Evolutionary conservation across 306 rosid species (phyloP).

Genomic region (Crataegus laevigata): DNA sequence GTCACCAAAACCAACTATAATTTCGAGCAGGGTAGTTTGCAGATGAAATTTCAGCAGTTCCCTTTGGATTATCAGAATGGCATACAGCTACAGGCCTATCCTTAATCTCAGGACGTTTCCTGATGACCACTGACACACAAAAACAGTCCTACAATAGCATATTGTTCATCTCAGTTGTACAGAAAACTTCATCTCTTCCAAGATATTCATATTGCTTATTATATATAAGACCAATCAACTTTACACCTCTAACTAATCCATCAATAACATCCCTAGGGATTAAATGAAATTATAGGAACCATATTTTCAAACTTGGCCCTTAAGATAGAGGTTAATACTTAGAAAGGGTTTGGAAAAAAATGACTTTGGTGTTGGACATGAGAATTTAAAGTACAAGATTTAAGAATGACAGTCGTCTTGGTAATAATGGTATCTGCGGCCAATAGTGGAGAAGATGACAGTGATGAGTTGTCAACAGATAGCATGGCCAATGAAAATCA

Average conservation of each 20-base stretch:
- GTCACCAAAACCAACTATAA: slow-evolving; percentile 53
- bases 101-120: slow-evolving; percentile 52
- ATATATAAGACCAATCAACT: neutral
- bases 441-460: neutral
- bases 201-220: slow-evolving; percentile 1
- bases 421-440: too few relatives aligned
- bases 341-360: neutral
- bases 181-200: slow-evolving; percentile 3
- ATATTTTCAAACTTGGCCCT: neutral
- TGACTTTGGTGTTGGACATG: neutral
- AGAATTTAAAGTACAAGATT: neutral
- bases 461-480: neutral
- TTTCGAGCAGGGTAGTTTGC: slow-evolving; percentile 94
- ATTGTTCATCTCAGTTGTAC: neutral
- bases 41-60: slow-evolving; percentile 95
- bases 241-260: neutral
- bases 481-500: neutral
- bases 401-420: too few relatives aligned
- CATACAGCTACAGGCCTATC: slow-evolving; percentile 88
- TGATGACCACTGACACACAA: slow-evolving; percentile 82
- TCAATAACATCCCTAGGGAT: neutral
- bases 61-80: slow-evolving; percentile 83
- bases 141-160: slow-evolving; percentile 76
- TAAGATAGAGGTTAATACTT: neutral
- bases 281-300: neutral